Base-by-base conservation (phyloP, 2,329 filamentous ascomycete species). In the Fusarium sp. region DNA sequence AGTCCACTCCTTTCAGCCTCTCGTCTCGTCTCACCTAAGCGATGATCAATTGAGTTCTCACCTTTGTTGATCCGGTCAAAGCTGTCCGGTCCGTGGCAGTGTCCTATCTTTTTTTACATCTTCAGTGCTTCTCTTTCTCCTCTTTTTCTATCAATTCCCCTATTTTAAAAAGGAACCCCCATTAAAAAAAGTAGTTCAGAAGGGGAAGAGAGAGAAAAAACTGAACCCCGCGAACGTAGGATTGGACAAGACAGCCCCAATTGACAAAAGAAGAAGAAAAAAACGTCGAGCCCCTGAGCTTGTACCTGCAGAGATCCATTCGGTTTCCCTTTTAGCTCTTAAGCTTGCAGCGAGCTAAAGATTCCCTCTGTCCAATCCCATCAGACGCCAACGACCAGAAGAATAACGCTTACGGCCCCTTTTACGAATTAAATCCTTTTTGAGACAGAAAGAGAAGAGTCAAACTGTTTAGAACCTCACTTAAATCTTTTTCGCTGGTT, bases 231-330 rank as follows among this genome's bases (percentile, higher is more conserved):
- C 61, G 48, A 51, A 51, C 22, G 12, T 42, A 27, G n/a, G 49
- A 52, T 53, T 42, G 34, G 49, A 53, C 34, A 25, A 20, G 30
- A 65, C 45, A 51, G 67, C 66, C 60, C 66, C 60, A 60, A 24
- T 24, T 44, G 20, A 55, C 51, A 20, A 22, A n/a, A n/a, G 40
- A 54, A n/a, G 12, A 29, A 29, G 27, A 18, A 44, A 16, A 37
- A 40, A 61, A 22, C 46, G 24, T 46, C 68, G 22, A 71, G 67
- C 67, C 68, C 68, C 68, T 71, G 68, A 70, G 52, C 65, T 60
- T 64, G 58, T 30, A 46, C 48, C 53, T 64, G 61, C 61, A 64
- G 44, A 64, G 34, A 22, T 44, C 41, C 41, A 44, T 44, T 44
- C 22, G 8, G 16, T 9, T 20, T 13, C 22, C 22, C 48, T 40